phyloP scores from a whole-genome alignment of 768 basidiomycete genomes.

The Mrakia frigida region DNA sequence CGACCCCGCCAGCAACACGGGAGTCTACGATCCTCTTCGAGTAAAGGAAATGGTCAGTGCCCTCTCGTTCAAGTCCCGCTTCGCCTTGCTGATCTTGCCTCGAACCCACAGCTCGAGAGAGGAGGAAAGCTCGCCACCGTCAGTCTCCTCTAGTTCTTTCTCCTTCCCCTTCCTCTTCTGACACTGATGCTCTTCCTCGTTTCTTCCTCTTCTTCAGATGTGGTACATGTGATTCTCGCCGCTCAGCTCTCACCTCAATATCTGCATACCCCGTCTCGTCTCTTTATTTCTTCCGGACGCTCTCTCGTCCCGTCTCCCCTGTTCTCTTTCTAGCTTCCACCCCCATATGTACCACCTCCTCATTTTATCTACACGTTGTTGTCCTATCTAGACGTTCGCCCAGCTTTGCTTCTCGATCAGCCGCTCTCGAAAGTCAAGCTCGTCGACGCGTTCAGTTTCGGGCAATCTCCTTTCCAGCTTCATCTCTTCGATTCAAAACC shows the following conservation, averaged over 20 bases:
- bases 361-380: too few species aligned
- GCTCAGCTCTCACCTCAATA: too few species aligned
- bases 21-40: background rate
- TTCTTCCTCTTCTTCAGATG: background rate
- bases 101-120: constrained; percentile 10
- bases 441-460: too few species aligned
- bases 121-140: background rate
- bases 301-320: too few species aligned
- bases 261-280: background rate
- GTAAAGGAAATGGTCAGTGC: background rate
- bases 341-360: too few species aligned
- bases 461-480: too few species aligned
- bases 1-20: background rate
- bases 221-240: background rate
- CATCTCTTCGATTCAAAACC: too few species aligned
- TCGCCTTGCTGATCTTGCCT: background rate
- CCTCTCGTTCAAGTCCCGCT: background rate
- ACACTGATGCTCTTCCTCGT: background rate
- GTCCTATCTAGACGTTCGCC: too few species aligned
- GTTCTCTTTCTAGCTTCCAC: too few species aligned
- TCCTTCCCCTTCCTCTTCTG: too few species aligned
- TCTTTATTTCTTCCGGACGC: background rate
- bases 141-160: background rate
- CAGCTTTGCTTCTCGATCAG: too few species aligned
- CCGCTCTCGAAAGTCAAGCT: too few species aligned